phyloP scores from a whole-genome alignment of 1,284 basidiomycete species.

The Gomphus bonarii region DNA sequence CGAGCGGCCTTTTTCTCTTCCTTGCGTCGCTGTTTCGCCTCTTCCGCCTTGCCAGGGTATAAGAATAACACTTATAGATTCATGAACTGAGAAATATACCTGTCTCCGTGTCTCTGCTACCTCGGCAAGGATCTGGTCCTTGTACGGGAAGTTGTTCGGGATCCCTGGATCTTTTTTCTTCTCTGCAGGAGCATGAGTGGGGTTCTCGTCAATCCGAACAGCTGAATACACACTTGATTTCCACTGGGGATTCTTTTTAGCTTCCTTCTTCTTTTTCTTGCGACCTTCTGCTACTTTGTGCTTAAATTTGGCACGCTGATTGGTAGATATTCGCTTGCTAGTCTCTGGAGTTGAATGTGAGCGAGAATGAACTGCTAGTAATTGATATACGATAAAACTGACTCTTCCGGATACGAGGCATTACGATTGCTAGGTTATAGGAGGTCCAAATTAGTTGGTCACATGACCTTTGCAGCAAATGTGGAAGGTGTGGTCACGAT shows the following conservation, averaged over 20 bases:
- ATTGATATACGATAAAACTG: conserved; percentile 15
- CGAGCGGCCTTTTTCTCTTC: conserved; percentile 45
- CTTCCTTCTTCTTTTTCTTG: conserved; percentile 69
- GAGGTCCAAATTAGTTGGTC: neutral
- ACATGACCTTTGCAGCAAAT: neutral
- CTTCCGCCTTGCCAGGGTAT: conserved; percentile 38
- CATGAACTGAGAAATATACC: conserved; percentile 31
- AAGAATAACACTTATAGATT: neutral
- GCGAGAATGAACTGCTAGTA: neutral
- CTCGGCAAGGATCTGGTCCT: conserved; percentile 93
- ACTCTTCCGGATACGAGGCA: conserved; percentile 77
- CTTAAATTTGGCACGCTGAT: conserved; percentile 68
- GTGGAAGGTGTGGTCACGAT: too few species aligned
- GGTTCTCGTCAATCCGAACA: neutral
- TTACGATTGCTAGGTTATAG: conserved; percentile 20
- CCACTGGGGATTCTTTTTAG: conserved; percentile 83
- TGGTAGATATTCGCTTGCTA: conserved; percentile 66
- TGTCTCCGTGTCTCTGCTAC: conserved; percentile 69
- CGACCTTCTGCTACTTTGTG: conserved; percentile 72
- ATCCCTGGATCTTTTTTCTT: conserved; percentile 89
- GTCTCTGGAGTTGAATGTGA: conserved; percentile 51
- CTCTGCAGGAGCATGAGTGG: conserved; percentile 28
- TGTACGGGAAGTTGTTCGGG: conserved; percentile 95
- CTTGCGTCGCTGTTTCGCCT: conserved; percentile 57
- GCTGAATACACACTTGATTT: conserved; percentile 67